Conservation (phyloP, 2,329 filamentous ascomycete genomes). For the Monilinia aucupariae region DNA sequence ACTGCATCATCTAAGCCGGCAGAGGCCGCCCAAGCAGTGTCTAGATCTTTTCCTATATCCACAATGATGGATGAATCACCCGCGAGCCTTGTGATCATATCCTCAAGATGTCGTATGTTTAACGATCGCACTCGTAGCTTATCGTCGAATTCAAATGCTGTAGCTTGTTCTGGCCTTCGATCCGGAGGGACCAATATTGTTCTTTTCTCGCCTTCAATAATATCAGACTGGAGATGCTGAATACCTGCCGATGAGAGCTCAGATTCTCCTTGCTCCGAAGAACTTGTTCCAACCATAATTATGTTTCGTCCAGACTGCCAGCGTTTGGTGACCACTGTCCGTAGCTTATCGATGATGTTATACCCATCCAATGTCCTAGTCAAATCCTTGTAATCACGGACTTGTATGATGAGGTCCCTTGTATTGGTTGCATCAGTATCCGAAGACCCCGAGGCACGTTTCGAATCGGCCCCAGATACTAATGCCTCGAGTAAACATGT, state of each 20-base stretch:
- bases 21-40: constrained; percentile 25
- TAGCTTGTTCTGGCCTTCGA: constrained; percentile 37
- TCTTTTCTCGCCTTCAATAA: constrained; percentile 44
- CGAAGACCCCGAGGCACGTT: constrained; percentile 33
- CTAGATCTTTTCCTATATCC: constrained; percentile 30
- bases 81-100: constrained; percentile 46
- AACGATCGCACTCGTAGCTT: constrained; percentile 47
- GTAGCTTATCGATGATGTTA: constrained; percentile 63
- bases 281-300: constrained; percentile 74
- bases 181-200: constrained; percentile 50
- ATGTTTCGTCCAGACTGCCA: constrained; percentile 67
- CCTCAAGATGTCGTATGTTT: constrained; percentile 59
- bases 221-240: constrained; percentile 40
- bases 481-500: constrained; percentile 52
- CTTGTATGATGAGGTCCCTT: constrained; percentile 54
- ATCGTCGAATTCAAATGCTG: constrained; percentile 44
- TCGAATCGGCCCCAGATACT: constrained; percentile 43
- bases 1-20: constrained; percentile 47
- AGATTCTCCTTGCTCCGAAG: constrained; percentile 46
- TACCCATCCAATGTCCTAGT: constrained; percentile 63
- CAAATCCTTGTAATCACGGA: constrained; percentile 78
- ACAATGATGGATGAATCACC: constrained; percentile 27
- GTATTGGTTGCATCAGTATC: constrained; percentile 19
- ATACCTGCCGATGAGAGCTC: constrained; percentile 39
- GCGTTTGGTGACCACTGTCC: constrained; percentile 64